Conservation (phyloP, 176 grass and related monocot species). For the Stipa capillata region DNA sequence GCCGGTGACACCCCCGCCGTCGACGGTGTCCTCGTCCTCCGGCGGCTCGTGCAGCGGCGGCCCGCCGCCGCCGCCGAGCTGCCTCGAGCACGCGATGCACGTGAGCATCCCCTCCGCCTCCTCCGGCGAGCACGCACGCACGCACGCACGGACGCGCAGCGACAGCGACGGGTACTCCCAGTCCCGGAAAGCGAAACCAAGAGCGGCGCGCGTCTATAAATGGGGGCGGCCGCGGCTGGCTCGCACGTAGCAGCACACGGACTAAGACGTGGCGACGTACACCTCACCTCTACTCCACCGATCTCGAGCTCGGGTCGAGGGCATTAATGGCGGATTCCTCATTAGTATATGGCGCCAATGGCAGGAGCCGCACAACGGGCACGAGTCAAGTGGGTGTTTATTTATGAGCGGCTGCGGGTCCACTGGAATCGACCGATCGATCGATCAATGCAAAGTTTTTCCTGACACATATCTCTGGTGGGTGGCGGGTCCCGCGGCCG, state of each 20-base stretch:
- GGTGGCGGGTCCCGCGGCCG: neutral
- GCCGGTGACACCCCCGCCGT: neutral
- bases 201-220: constrained; percentile 8
- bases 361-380: constrained; percentile 5
- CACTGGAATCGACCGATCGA: neutral
- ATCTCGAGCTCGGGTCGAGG: constrained; percentile 35
- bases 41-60: constrained; percentile 42
- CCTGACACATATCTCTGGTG: constrained; percentile 6
- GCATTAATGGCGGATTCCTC: constrained; percentile 42
- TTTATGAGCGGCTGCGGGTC: constrained; percentile 27
- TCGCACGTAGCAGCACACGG: neutral
- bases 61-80: constrained; percentile 39
- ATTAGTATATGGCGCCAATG: constrained; percentile 22
- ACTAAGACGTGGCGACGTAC: too few species aligned
- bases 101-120: constrained; percentile 77
- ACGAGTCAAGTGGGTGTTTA: constrained; percentile 25
- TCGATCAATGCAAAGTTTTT: constrained; percentile 6
- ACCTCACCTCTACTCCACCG: constrained; percentile 4
- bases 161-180: neutral
- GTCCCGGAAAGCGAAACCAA: neutral
- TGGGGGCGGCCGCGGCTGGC: too few species aligned
- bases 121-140: neutral
- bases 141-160: neutral
- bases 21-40: constrained; percentile 45
- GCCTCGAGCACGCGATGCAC: constrained; percentile 94